Base-by-base conservation (phyloP, 2,329 filamentous ascomycete species). In the Cercospora zeina region DNA sequence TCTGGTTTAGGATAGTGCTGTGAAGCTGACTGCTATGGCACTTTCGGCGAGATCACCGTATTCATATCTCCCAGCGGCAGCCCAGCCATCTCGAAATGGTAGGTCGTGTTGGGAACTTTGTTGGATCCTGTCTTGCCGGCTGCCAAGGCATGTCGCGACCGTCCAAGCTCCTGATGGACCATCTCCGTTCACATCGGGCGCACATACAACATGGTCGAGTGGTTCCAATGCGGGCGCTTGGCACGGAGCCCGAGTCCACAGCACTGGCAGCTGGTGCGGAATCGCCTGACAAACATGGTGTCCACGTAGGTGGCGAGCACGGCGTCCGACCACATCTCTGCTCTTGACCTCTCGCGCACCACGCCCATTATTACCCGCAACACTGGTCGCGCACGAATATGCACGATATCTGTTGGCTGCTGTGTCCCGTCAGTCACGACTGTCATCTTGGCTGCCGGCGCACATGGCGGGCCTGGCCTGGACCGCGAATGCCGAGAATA, bases 341-440 rank as follows among this genome's bases (percentile, higher is more conserved):
- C 8, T 8, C 19, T 8, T 42, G 1, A 19, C 16, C 6, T 27
- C n/a, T n/a, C n/a, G n/a, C n/a, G n/a, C n/a, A n/a, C n/a, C n/a
- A n/a, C n/a, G n/a, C n/a, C n/a, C n/a, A n/a, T n/a, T n/a, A n/a
- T n/a, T n/a, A n/a, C n/a, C n/a, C n/a, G n/a, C n/a, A n/a, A n/a
- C 60, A 56, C 37, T 49, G 33, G 30, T 33, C 24, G 54, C 36
- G 56, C 61, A 59, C 61, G 61, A 62, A 55, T 59, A 62, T 62
- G 61, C 61, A 62, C 61, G 34, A 59, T 59, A 47, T 62, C 53
- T 59, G 47, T 27, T 47, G 30, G 56, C 37, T 54, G 56, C 51
- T 42, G 61, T 62, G 61, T 58, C 36, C 55, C 24, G 24, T 27
- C n/a, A 21, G 55, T 34, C 34, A n/a, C 58, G 24, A 59, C 49